Conservation (phyloP, 306 rosid species). For the Arachis stenosperma region DNA sequence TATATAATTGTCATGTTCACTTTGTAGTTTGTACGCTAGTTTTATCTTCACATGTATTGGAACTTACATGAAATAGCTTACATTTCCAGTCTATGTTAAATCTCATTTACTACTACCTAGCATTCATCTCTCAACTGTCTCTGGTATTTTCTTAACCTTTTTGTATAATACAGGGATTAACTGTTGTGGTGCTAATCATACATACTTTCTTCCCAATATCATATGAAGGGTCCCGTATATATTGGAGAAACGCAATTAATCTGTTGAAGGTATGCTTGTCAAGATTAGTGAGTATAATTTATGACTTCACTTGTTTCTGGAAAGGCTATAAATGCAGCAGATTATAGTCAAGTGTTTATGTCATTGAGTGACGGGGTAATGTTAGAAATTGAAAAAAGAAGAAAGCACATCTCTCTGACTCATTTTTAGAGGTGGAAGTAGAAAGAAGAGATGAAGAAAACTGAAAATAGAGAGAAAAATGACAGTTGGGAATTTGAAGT, state of each 20-base stretch:
- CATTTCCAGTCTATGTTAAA: background rate
- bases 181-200: constrained; percentile 59
- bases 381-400: constrained; percentile 9
- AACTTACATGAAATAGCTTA: constrained; percentile 23
- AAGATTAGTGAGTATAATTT: constrained; percentile 19
- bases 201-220: constrained; percentile 80
- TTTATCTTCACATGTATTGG: constrained; percentile 17
- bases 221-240: constrained; percentile 70
- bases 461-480: background rate
- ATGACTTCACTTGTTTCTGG: background rate
- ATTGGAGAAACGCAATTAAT: constrained; percentile 66
- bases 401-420: background rate
- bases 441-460: background rate
- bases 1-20: constrained; percentile 28
- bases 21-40: background rate
- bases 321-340: constrained; percentile 8
- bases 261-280: constrained; percentile 79
- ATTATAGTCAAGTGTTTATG: background rate
- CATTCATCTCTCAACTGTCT: constrained; percentile 33
- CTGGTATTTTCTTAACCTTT: constrained; percentile 28
- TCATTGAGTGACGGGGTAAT: background rate
- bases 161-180: constrained; percentile 64
- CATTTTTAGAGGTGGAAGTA: constrained; percentile 4
- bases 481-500: background rate
- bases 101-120: constrained; percentile 28